A percentile compares a stretch with the other conserved stretches of the same genome.
phyloP scores from a whole-genome alignment of 1,139 yeast species.

The Wickerhamiella infanticola region DNA sequence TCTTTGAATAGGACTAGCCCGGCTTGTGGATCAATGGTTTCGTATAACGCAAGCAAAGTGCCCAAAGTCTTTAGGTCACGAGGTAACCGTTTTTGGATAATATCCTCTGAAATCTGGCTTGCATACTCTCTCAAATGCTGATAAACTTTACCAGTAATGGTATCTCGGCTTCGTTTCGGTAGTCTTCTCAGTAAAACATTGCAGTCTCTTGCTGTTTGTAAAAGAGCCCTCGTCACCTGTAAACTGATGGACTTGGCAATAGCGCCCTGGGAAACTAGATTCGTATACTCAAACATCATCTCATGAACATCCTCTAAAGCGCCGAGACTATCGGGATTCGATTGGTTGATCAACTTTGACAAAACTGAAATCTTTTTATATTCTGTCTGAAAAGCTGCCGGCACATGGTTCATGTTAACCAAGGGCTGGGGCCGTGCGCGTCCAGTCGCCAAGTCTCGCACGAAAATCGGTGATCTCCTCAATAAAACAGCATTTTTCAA shows the following conservation, averaged over 20 bases:
- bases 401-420: neutral
- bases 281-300: conserved; percentile 10
- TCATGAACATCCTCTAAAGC: conserved; percentile 12
- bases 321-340: conserved; percentile 7
- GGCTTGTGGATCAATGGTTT: conserved; percentile 11
- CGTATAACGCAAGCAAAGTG: conserved; percentile 9
- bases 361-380: neutral
- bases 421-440: no score
- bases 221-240: conserved; percentile 8
- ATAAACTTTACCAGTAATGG: conserved; percentile 2
- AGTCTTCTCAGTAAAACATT: conserved; percentile 7
- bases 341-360: conserved; percentile 11
- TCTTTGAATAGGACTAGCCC: conserved; percentile 10
- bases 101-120: conserved; percentile 8
- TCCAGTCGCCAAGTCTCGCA: no score
- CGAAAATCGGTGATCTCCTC: no score
- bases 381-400: neutral
- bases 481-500: neutral
- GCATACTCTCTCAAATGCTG: conserved; percentile 4
- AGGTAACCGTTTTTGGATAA: conserved; percentile 2
- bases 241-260: conserved; percentile 3
- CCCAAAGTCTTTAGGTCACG: conserved; percentile 3
- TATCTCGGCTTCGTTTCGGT: conserved; percentile 5
- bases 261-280: conserved; percentile 3
- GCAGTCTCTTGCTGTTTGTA: conserved; percentile 12